These are phyloP conservation scores for Massarina eburnea DNA, from an alignment of 2,329 filamentous ascomycete species.

Conservation along the genomic window DNA sequence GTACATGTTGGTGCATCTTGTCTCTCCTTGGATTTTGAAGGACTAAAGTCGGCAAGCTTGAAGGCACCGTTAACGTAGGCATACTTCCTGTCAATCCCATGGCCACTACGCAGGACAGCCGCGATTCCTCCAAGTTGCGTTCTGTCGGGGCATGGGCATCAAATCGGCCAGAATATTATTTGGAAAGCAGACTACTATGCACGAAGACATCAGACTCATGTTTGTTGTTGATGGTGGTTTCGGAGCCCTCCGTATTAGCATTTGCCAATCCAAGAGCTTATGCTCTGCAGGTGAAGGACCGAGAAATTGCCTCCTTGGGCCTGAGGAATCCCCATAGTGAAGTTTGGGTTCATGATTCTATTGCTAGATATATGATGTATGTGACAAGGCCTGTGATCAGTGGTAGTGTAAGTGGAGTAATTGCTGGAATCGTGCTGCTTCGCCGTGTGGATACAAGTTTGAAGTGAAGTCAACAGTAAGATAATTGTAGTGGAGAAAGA, in stretches of 20 bases:
- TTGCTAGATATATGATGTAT: background rate
- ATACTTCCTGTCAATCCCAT: slow-evolving; percentile 10
- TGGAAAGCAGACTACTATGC: background rate
- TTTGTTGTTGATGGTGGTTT: slow-evolving; percentile 6
- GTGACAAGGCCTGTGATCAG: no score
- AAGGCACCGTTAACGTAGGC: slow-evolving; percentile 30
- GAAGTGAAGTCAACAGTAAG: background rate
- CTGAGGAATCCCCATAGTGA: background rate
- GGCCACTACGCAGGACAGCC: slow-evolving; percentile 22
- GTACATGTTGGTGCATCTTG: slow-evolving; percentile 4
- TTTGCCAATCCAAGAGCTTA: slow-evolving; percentile 9
- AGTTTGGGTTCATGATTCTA: background rate
- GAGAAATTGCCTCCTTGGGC: background rate
- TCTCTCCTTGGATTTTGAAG: slow-evolving; percentile 26
- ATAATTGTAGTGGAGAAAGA: background rate
- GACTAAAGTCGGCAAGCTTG: slow-evolving; percentile 44
- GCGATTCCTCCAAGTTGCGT: slow-evolving; percentile 24
- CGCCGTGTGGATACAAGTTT: background rate
- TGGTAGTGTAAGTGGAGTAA: background rate
- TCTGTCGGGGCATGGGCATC: no score
- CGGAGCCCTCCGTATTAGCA: slow-evolving; percentile 5
- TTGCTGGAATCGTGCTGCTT: background rate
- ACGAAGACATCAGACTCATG: background rate
- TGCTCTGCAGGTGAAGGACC: background rate
- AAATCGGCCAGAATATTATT: slow-evolving; percentile 35